phyloP scores from a whole-genome alignment of 2,329 filamentous ascomycete genomes.

The Pezicula neosporulosa region DNA sequence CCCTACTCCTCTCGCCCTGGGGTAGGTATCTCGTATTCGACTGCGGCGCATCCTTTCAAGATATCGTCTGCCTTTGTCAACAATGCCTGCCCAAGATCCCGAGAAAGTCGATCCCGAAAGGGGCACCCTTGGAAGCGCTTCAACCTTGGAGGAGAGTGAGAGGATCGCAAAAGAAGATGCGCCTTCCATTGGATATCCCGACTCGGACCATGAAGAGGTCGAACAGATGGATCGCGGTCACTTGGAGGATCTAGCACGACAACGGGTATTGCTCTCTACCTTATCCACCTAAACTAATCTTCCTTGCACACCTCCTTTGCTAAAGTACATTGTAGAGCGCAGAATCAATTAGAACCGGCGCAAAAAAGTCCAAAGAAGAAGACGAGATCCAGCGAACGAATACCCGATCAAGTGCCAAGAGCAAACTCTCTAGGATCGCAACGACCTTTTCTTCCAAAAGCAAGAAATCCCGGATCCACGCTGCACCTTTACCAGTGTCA shows the following conservation, averaged over 20 bases:
- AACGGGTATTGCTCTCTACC: constrained; percentile 9
- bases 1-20: too few species aligned
- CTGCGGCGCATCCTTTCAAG: not conserved
- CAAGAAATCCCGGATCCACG: constrained; percentile 19
- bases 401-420: constrained; percentile 16
- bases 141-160: not conserved
- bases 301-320: not conserved
- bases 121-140: not conserved
- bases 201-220: constrained; percentile 22
- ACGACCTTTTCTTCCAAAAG: constrained; percentile 18
- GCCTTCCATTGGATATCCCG: constrained; percentile 13
- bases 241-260: constrained; percentile 20
- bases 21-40: too few species aligned
- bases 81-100: constrained; percentile 4
- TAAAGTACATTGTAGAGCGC: constrained; percentile 7
- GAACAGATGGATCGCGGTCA: constrained; percentile 24
- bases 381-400: constrained; percentile 9
- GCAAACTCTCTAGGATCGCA: constrained; percentile 21
- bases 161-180: constrained; percentile 8
- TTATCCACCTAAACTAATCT: too few species aligned
- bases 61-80: not conserved
- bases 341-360: constrained; percentile 16
- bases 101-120: constrained; percentile 10
- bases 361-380: constrained; percentile 8
- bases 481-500: constrained; percentile 13